These are phyloP conservation scores for Platanthera zijinensis DNA, from an alignment of 106 monocot species.

Conservation along the genomic window DNA sequence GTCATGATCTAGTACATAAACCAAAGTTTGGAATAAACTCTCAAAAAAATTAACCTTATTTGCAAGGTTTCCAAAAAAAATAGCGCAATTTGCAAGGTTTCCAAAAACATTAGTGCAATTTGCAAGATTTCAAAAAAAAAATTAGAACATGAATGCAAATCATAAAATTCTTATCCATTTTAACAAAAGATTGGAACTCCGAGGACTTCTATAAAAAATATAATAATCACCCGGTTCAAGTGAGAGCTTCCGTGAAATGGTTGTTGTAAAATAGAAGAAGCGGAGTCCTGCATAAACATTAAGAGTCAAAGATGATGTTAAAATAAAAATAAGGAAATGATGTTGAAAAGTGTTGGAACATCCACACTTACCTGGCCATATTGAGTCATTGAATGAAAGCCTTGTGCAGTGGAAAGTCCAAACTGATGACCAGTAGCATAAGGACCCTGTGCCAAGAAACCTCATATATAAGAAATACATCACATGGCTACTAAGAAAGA, in stretches of 20 bases:
- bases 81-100: no score
- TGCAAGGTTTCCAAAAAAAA: no score
- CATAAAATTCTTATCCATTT: no score
- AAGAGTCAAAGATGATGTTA: neutral
- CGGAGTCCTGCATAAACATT: conserved; percentile 31
- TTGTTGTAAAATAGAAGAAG: conserved; percentile 41
- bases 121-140: no score
- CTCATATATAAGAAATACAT: neutral
- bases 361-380: conserved; percentile 45
- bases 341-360: neutral
- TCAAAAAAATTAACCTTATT: no score
- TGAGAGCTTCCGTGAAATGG: conserved; percentile 35
- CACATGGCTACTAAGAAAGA: neutral
- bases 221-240: conserved; percentile 38
- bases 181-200: no score
- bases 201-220: neutral
- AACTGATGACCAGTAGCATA: conserved; percentile 39
- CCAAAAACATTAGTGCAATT: no score
- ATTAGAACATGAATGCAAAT: no score
- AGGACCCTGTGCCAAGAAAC: conserved; percentile 26
- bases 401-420: conserved; percentile 41
- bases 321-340: neutral
- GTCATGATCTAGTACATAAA: no score
- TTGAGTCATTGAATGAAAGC: conserved; percentile 44
- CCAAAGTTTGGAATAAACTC: no score